Conservation (phyloP, 495 filamentous ascomycete species). For the Aspergillus homomorphus region DNA sequence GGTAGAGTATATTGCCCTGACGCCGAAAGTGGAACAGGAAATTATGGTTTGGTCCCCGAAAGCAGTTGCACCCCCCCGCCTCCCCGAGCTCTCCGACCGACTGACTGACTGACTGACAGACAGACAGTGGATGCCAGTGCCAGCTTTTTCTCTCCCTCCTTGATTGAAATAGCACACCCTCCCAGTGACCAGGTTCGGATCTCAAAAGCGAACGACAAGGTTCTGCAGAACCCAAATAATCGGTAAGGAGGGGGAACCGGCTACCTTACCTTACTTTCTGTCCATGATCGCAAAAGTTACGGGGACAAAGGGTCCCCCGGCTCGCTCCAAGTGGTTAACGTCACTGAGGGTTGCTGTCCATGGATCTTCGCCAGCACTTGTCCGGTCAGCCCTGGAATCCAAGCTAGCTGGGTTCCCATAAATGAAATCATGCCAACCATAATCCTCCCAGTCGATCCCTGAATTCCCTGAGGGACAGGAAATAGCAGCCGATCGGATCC, state of each 20-base stretch:
- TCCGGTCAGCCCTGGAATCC: constrained; percentile 4
- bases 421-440: constrained; percentile 5
- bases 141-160: not conserved
- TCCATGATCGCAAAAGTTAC: constrained; percentile 10
- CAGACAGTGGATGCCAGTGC: not conserved
- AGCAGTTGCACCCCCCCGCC: not conserved
- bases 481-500: constrained; percentile 4
- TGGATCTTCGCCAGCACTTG: not conserved
- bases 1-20: not conserved
- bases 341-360: constrained; percentile 14
- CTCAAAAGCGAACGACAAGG: not conserved
- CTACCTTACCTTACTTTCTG: not conserved
- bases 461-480: not conserved
- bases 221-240: not conserved
- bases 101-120: not conserved
- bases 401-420: not conserved
- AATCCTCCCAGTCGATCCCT: not conserved
- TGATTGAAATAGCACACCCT: not conserved
- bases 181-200: not conserved
- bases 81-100: not conserved
- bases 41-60: not conserved
- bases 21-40: not conserved
- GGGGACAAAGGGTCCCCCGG: constrained; percentile 11
- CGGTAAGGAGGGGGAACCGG: not conserved
- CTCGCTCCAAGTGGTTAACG: constrained; percentile 21